Evolutionary conservation across 495 filamentous ascomycete genomes (phyloP), one percentile per base, ranked within the genome.

Genomic region (Penicillium waksmanii): DNA sequence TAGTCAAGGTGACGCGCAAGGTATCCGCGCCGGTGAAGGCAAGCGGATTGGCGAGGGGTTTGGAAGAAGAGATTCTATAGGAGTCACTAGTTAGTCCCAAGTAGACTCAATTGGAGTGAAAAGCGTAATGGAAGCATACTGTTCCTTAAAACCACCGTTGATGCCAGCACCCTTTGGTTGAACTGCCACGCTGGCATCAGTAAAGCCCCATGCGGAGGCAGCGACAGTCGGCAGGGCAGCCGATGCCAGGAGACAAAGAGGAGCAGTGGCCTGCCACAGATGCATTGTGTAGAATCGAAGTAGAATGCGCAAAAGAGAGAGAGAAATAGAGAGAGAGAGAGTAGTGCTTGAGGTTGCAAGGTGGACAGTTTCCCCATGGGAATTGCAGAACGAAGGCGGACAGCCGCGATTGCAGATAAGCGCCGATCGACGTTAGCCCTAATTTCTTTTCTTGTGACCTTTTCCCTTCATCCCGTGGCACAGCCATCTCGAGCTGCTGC

Each of bases 151-250:
- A 21, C 83, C 84, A 55, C 75, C 77, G 40, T 83, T 83, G 51
- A 86, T 79, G 23, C 85, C 88, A 19, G 84, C 77, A 51, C 83
- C 86, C 78, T 93, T 96, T 50, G 82, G 74, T 69, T 86, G 84
- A 63, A 97, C 82, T 55, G 86, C 84, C 72, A 97, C 75, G 66
- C 85, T 90, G 71, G 88, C 93, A 81, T 96, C 92, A 68, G 89
- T 84, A 73, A 95, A 95, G 18, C 85, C 84, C 93, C 93, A 97
- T 31, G 86, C 85, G 35, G 90, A 85, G 52, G 90, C 89, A 43
- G 90, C 87, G 15, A 59, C 75, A 44, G 66, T 65, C n/a, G 76
- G 74, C 50, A 73, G 21, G 11, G 76, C 72, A 44, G 69, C 67
- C 6, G 73, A 71, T 25, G 68, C 77, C 68, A 79, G 65, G 55